phyloP scores from a whole-genome alignment of 345 rosid genomes.

The Salix brachista region DNA sequence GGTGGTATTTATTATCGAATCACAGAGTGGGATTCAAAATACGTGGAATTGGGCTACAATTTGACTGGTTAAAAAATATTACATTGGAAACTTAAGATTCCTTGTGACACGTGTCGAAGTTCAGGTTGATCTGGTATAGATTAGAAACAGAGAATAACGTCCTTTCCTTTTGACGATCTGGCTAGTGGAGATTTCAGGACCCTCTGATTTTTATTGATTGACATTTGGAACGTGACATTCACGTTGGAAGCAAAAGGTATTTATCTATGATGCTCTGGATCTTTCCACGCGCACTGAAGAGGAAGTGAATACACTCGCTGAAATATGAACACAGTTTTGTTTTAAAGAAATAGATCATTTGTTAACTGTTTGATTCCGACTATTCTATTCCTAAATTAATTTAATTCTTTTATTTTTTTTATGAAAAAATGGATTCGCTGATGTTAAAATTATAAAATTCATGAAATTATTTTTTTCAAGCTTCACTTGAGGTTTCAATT shows the following conservation, averaged over 20 bases:
- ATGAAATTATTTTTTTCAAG: no score
- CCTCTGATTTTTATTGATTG: neutral
- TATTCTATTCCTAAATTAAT: no score
- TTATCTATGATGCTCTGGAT: neutral
- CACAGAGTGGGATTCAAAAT: neutral
- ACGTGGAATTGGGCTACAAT: neutral
- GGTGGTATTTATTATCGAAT: neutral
- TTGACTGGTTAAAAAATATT: neutral
- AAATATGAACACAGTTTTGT: neutral
- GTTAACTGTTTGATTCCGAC: no score
- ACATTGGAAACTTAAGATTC: neutral
- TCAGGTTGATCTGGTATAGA: neutral
- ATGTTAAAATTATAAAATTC: no score
- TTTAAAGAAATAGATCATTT: neutral
- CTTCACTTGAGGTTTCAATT: no score
- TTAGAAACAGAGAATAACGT: neutral
- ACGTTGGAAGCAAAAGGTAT: neutral
- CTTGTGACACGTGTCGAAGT: neutral
- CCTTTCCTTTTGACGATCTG: neutral
- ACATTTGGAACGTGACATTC: slow-evolving; percentile 6
- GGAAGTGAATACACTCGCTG: neutral
- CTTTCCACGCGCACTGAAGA: neutral
- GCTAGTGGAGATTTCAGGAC: neutral
- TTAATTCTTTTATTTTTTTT: no score
- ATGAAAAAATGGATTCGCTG: no score